phyloP scores from a whole-genome alignment of 2,329 filamentous ascomycete species.

The Metarhizium sp. region DNA sequence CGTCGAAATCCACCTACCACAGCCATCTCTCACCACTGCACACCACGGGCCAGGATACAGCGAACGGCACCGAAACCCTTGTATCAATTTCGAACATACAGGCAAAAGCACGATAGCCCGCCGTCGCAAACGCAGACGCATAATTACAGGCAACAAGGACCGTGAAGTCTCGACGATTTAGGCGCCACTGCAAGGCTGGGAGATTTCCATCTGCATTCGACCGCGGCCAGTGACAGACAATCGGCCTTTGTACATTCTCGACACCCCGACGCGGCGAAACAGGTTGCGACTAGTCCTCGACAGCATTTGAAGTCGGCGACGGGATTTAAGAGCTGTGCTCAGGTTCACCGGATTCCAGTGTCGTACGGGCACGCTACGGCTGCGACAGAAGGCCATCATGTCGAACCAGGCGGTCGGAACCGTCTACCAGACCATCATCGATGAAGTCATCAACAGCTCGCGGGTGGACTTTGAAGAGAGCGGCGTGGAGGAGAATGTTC shows the following conservation, averaged over 20 bases:
- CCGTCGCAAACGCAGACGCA: not conserved
- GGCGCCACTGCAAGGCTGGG: not conserved
- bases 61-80: not conserved
- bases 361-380: conserved; percentile 5
- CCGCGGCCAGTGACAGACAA: not conserved
- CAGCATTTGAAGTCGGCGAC: not conserved
- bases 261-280: not conserved
- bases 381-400: conserved; percentile 30
- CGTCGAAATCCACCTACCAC: conserved; percentile 18
- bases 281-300: not conserved
- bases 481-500: conserved; percentile 76
- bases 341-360: conserved; percentile 3
- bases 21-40: conserved; percentile 29
- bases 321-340: not conserved
- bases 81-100: not conserved
- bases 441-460: conserved; percentile 85
- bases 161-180: not conserved
- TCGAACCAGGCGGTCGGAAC: conserved; percentile 56
- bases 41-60: conserved; percentile 17
- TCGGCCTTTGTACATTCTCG: not conserved
- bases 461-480: conserved; percentile 95
- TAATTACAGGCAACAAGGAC: not conserved
- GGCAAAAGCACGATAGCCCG: not conserved
- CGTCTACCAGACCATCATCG: conserved; percentile 71
- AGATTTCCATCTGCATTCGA: not conserved